phyloP scores from a whole-genome alignment of 768 basidiomycete species.

The Dentipellis sp. region DNA sequence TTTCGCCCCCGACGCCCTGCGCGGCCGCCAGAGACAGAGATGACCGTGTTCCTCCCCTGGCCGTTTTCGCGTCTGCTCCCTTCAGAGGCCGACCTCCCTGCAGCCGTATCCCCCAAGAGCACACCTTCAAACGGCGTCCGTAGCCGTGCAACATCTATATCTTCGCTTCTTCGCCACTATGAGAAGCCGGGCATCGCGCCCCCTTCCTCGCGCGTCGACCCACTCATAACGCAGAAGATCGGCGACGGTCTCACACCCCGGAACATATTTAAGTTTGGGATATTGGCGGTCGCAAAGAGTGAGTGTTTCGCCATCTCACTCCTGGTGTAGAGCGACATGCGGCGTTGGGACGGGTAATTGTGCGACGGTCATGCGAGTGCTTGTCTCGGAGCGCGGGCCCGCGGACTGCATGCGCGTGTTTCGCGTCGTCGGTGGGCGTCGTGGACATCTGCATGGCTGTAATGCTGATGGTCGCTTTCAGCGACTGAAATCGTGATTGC shows the following conservation, averaged over 20 bases:
- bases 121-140: not conserved
- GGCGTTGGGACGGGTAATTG: not conserved
- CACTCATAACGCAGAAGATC: slow-evolving; percentile 51
- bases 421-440: not conserved
- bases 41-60: slow-evolving; percentile 11
- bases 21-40: not conserved
- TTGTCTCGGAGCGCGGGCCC: not conserved
- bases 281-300: slow-evolving; percentile 26
- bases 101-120: not conserved
- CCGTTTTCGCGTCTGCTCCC: slow-evolving; percentile 15
- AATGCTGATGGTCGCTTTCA: slow-evolving; percentile 12
- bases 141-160: slow-evolving; percentile 2
- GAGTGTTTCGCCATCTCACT: not conserved
- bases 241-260: slow-evolving; percentile 49
- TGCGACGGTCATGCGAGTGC: not conserved
- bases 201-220: slow-evolving; percentile 65
- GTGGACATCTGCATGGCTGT: not conserved
- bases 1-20: not conserved
- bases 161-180: slow-evolving; percentile 31
- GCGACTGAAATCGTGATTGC: slow-evolving; percentile 48
- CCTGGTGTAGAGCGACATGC: not conserved
- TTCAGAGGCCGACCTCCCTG: not conserved
- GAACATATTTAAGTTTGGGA: slow-evolving; percentile 65
- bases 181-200: slow-evolving; percentile 61
- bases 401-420: not conserved